Conservation (phyloP, 495 filamentous ascomycete genomes). For the Penicillium egyptiacum region DNA sequence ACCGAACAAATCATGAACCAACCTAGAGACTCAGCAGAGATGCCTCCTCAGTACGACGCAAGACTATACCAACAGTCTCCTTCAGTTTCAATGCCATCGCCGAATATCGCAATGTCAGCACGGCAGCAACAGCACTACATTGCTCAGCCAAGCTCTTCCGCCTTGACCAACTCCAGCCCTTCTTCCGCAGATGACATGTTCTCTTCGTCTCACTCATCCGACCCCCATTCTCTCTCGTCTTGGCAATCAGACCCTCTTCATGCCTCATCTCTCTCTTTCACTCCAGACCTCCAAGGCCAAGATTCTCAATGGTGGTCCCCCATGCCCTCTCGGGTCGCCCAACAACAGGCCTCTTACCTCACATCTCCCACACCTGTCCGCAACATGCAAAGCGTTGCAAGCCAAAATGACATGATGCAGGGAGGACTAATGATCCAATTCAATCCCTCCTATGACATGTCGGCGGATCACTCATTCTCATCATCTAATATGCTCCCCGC, state of each 20-base stretch:
- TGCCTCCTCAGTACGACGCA: conserved; percentile 40
- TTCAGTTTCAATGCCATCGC: conserved; percentile 42
- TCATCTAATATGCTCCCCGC: conserved; percentile 30
- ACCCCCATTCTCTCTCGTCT: conserved; percentile 45
- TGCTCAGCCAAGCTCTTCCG: conserved; percentile 34
- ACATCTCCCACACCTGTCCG: conserved; percentile 37
- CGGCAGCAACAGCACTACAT: conserved; percentile 42
- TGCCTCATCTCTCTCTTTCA: conserved; percentile 40
- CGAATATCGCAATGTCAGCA: conserved; percentile 30
- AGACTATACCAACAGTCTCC: conserved; percentile 39
- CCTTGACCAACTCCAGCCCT: conserved; percentile 41
- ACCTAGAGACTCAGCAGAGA: conserved; percentile 33
- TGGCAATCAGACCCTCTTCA: conserved; percentile 48
- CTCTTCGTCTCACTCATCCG: conserved; percentile 46
- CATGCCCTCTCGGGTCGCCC: conserved; percentile 39
- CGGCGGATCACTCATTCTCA: conserved; percentile 35
- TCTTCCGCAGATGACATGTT: conserved; percentile 47
- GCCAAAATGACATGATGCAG: conserved; percentile 42
- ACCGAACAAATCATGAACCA: conserved; percentile 28
- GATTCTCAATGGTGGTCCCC: conserved; percentile 49
- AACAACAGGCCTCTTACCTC: conserved; percentile 41
- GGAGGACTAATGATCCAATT: conserved; percentile 51
- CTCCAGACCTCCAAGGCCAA: conserved; percentile 41
- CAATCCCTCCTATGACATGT: conserved; percentile 41
- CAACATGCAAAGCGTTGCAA: conserved; percentile 32